These are phyloP conservation scores for Zymoseptoria passerinii DNA, from an alignment of 2,329 filamentous ascomycete genomes.

Conservation along the genomic window DNA sequence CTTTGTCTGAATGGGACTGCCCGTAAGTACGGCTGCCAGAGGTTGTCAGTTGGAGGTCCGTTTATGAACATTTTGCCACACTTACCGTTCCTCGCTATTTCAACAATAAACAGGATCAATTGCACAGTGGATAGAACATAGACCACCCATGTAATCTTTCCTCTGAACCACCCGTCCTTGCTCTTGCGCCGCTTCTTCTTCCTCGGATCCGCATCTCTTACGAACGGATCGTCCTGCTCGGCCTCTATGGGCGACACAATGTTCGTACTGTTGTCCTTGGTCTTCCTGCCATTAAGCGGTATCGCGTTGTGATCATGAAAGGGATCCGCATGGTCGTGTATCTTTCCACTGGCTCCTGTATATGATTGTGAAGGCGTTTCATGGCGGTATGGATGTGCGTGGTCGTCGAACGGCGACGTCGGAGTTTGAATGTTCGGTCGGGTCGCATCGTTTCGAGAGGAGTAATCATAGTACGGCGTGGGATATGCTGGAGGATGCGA, in stretches of 20 bases:
- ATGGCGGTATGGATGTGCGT: conserved; percentile 17
- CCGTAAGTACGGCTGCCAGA: conserved; percentile 59
- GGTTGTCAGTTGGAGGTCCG: conserved; percentile 1
- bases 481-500: conserved; percentile 31
- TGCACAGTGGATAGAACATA: conserved; percentile 72
- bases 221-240: conserved; percentile 33
- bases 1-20: conserved; percentile 67
- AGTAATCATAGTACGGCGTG: conserved; percentile 33
- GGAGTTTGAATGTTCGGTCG: conserved; percentile 21
- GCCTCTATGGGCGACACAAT: conserved; percentile 33
- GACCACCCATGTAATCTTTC: conserved; percentile 66
- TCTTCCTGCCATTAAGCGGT: conserved; percentile 34
- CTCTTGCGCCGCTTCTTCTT: conserved; percentile 15
- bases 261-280: conserved; percentile 31
- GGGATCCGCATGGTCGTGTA: conserved; percentile 37
- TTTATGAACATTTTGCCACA: conserved; percentile 6
- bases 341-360: conserved; percentile 47
- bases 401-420: conserved; percentile 28
- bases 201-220: conserved; percentile 27
- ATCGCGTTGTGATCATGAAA: conserved; percentile 43
- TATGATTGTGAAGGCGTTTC: conserved; percentile 16
- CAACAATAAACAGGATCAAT: conserved; percentile 76
- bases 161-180: conserved; percentile 48
- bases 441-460: conserved; percentile 37
- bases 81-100: conserved; percentile 77